Evolutionary conservation across 768 basidiomycete genomes (phyloP).

Genomic region (Coprinopsis marcescibilis): DNA sequence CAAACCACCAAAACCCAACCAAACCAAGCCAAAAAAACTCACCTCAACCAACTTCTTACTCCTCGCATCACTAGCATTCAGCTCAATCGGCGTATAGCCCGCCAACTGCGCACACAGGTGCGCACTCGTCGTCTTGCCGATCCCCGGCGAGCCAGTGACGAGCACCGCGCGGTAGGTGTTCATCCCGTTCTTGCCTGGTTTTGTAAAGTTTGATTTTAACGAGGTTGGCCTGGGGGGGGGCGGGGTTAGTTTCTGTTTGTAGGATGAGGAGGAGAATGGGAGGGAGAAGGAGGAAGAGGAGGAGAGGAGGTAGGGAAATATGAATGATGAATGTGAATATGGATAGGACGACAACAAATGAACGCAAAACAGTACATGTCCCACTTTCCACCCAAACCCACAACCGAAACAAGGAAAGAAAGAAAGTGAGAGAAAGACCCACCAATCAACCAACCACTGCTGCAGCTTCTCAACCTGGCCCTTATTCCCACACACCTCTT

Average conservation of each 20-base stretch:
- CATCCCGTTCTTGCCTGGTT: conserved; percentile 88
- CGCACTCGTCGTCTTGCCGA: conserved; percentile 96
- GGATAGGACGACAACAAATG: too few species aligned
- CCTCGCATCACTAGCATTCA: conserved; percentile 93
- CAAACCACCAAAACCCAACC: too few species aligned
- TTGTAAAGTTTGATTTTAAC: conserved; percentile 78
- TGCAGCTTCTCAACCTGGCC: conserved; percentile 83
- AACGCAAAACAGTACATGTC: too few species aligned
- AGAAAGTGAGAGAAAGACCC: too few species aligned
- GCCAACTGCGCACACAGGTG: conserved; percentile 88
- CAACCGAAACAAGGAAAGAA: not conserved
- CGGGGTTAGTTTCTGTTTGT: not conserved
- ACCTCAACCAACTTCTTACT: conserved; percentile 98
- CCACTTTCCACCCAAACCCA: too few species aligned
- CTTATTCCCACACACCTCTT: conserved; percentile 96
- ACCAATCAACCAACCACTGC: conserved; percentile 88
- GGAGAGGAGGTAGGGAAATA: too few species aligned
- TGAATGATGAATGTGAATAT: too few species aligned
- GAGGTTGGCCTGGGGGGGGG: conserved; percentile 71
- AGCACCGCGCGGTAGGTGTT: conserved; percentile 82
- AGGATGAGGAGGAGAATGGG: not conserved
- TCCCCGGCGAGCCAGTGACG: conserved; percentile 92
- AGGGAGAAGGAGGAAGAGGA: too few species aligned
- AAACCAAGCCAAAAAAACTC: conserved; percentile 16
- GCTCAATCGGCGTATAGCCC: conserved; percentile 88